Evolutionary conservation across 1,284 basidiomycete species (phyloP).

Genomic region (Cutaneotrichosporon mucoides): DNA sequence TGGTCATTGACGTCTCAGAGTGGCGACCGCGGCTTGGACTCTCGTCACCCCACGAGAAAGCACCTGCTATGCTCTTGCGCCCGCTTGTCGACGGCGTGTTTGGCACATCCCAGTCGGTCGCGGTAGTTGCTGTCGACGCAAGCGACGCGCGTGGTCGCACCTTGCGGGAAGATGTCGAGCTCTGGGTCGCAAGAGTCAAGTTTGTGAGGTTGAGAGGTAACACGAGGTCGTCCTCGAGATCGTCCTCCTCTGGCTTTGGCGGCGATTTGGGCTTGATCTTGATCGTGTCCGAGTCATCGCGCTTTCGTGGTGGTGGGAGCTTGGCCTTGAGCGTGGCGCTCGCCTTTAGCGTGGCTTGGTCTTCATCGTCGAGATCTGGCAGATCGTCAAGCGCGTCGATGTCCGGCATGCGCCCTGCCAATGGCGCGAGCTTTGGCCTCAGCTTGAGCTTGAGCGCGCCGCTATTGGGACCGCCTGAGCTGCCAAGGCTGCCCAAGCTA

Average conservation of each 20-base stretch:
- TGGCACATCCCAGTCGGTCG: constrained; percentile 24
- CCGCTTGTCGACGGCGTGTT: constrained; percentile 22
- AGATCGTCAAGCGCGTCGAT: constrained; percentile 39
- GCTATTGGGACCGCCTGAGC: neutral
- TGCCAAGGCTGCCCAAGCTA: neutral
- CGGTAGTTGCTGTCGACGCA: constrained; percentile 24
- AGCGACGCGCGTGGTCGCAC: constrained; percentile 29
- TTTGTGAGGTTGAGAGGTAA: constrained; percentile 43
- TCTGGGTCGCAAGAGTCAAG: constrained; percentile 35
- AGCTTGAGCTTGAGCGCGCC: constrained; percentile 6
- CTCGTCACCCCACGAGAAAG: constrained; percentile 30
- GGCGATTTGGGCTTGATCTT: neutral
- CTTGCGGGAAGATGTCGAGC: constrained; percentile 8
- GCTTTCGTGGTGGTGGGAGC: constrained; percentile 30
- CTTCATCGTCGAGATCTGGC: constrained; percentile 36
- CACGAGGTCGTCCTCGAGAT: constrained; percentile 40
- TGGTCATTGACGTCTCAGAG: constrained; percentile 39
- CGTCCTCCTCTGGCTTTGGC: constrained; percentile 10
- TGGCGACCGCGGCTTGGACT: constrained; percentile 17
- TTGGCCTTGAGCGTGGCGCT: constrained; percentile 42
- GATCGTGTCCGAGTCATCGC: constrained; percentile 13
- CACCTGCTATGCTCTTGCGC: constrained; percentile 13
- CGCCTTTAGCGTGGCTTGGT: constrained; percentile 44
- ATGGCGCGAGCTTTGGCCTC: constrained; percentile 6
- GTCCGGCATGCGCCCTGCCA: constrained; percentile 25